Conservation (phyloP, 192 early-diverging fungal genomes). For the Dispira parvispora region DNA sequence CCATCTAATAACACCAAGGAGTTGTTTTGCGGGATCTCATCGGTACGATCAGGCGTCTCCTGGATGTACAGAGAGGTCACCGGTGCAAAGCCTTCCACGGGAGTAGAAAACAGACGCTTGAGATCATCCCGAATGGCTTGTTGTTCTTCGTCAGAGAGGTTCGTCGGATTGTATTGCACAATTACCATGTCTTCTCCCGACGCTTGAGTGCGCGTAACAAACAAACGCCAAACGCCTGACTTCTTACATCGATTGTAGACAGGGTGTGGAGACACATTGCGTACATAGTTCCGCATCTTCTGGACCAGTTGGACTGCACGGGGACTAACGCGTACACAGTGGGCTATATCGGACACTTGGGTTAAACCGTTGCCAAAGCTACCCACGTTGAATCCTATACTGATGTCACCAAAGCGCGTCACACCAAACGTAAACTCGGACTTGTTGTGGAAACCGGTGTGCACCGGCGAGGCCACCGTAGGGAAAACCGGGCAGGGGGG, state of each 20-base stretch:
- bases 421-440: conserved; percentile 59
- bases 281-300: conserved; percentile 22
- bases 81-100: conserved; percentile 11
- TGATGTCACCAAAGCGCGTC: conserved; percentile 29
- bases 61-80: conserved; percentile 38
- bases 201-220: conserved; percentile 38
- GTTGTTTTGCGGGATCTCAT: conserved; percentile 35
- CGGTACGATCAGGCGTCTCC: conserved; percentile 24
- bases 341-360: conserved; percentile 29
- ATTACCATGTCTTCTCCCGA: conserved; percentile 50
- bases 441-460: conserved; percentile 51
- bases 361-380: conserved; percentile 40
- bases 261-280: conserved; percentile 10
- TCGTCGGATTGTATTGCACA: conserved; percentile 36
- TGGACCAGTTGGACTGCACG: conserved; percentile 31
- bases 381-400: conserved; percentile 53
- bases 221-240: conserved; percentile 49
- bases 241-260: conserved; percentile 24
- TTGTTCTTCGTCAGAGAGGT: conserved; percentile 20
- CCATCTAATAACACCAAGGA: conserved; percentile 32
- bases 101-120: conserved; percentile 16
- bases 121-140: conserved; percentile 19
- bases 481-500: conserved; percentile 9
- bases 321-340: conserved; percentile 27
- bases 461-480: conserved; percentile 37